phyloP scores from a whole-genome alignment of 768 basidiomycete species.

The Rhodotorula graminis region DNA sequence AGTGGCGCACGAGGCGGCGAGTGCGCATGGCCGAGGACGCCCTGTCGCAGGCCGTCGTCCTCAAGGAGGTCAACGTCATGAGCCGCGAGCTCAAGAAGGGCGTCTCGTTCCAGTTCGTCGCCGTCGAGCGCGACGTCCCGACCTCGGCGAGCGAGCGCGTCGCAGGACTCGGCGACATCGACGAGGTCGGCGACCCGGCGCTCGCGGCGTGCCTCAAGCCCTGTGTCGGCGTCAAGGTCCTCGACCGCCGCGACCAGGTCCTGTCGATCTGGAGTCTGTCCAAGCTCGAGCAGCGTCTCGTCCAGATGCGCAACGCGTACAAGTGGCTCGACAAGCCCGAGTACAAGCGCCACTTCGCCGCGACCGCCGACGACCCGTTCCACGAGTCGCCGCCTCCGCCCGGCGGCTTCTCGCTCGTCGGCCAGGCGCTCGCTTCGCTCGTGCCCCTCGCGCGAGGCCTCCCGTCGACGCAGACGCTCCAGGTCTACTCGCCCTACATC shows the following conservation, averaged over 20 bases:
- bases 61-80: conserved; percentile 93
- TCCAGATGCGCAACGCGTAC: conserved; percentile 87
- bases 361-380: conserved; percentile 73
- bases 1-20: conserved; percentile 75
- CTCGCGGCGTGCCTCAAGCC: conserved; percentile 71
- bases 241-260: conserved; percentile 79
- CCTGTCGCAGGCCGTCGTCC: conserved; percentile 71
- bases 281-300: conserved; percentile 78
- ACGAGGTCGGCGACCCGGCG: conserved; percentile 80
- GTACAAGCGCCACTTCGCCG: conserved; percentile 86
- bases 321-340: conserved; percentile 86
- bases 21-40: conserved; percentile 91
- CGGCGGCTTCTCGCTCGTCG: conserved; percentile 79
- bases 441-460: conserved; percentile 65
- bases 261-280: conserved; percentile 89
- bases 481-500: conserved; percentile 88
- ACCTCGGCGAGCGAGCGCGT: conserved; percentile 78
- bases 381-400: conserved; percentile 69
- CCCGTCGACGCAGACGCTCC: conserved; percentile 57
- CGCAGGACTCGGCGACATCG: conserved; percentile 82
- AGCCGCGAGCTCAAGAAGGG: conserved; percentile 81
- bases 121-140: conserved; percentile 78
- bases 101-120: conserved; percentile 85
- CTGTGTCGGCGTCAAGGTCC: conserved; percentile 79
- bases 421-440: conserved; percentile 75